Evolutionary conservation across 1,139 yeast genomes (phyloP).

Genomic region (Suzukiozyma palmioleophila): DNA sequence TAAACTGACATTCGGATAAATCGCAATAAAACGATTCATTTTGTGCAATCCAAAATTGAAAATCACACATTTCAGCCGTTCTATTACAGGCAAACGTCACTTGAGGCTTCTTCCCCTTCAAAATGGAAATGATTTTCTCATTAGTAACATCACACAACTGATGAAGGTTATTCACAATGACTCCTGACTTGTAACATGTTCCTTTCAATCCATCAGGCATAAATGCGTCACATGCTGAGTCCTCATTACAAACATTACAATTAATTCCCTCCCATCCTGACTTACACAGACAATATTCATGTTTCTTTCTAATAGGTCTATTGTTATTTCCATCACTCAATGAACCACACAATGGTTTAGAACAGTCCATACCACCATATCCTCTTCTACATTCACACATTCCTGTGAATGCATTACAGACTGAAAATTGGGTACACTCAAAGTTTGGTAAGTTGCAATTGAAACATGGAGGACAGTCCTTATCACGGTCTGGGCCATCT

Average conservation of each 20-base stretch:
- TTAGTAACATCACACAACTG: slow-evolving; percentile 96
- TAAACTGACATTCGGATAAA: slow-evolving; percentile 62
- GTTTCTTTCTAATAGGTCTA: slow-evolving; percentile 55
- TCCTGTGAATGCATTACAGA: slow-evolving; percentile 83
- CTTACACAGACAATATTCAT: slow-evolving; percentile 61
- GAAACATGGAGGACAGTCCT: slow-evolving; percentile 80
- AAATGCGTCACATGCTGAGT: slow-evolving; percentile 74
- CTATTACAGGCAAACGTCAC: slow-evolving; percentile 87
- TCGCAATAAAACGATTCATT: slow-evolving; percentile 89
- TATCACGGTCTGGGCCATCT: slow-evolving; percentile 11
- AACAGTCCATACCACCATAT: slow-evolving; percentile 90
- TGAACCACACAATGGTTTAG: slow-evolving; percentile 85
- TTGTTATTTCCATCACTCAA: slow-evolving; percentile 59
- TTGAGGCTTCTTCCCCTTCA: slow-evolving; percentile 80
- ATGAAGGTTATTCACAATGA: slow-evolving; percentile 72
- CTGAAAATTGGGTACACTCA: slow-evolving; percentile 84
- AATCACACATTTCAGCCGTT: slow-evolving; percentile 64
- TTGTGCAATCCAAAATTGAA: slow-evolving; percentile 95
- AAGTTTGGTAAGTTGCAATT: slow-evolving; percentile 91
- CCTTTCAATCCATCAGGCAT: slow-evolving; percentile 88
- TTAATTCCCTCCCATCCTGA: slow-evolving; percentile 93
- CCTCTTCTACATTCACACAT: slow-evolving; percentile 91
- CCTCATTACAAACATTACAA: slow-evolving; percentile 76
- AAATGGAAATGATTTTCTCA: slow-evolving; percentile 72
- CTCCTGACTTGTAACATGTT: slow-evolving; percentile 87